phyloP scores from a whole-genome alignment of 768 basidiomycete genomes.

The Mycena filopes region DNA sequence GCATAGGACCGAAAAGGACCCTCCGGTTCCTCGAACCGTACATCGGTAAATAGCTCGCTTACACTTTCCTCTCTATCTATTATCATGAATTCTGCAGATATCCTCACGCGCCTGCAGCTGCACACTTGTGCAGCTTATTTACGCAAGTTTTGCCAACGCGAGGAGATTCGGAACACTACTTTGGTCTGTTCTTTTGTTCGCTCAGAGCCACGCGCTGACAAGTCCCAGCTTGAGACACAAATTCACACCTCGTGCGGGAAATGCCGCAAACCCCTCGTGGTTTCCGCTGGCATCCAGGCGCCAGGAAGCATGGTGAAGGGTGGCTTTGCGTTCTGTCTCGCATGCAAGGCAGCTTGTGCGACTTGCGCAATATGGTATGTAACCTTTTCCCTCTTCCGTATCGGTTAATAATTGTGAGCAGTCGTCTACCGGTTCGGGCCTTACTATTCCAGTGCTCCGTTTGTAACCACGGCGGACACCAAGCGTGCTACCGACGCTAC shows the following conservation, averaged over 20 bases:
- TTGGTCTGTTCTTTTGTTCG: constrained; percentile 51
- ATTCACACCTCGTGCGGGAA: constrained; percentile 77
- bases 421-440: constrained; percentile 80
- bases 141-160: constrained; percentile 67
- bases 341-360: constrained; percentile 60
- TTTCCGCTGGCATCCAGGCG: constrained; percentile 48
- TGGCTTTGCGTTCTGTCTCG: constrained; percentile 64
- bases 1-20: constrained; percentile 54
- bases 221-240: constrained; percentile 69
- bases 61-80: background rate
- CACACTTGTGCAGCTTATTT: constrained; percentile 79
- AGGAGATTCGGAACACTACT: constrained; percentile 63
- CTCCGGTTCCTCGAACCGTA: constrained; percentile 75
- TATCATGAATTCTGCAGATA: constrained; percentile 53
- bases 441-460: constrained; percentile 80
- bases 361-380: constrained; percentile 81
- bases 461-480: constrained; percentile 86
- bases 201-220: background rate
- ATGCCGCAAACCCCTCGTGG: constrained; percentile 72
- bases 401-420: constrained; percentile 40
- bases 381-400: background rate
- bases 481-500: constrained; percentile 77
- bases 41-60: constrained; percentile 62
- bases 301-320: constrained; percentile 45
- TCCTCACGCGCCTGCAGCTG: constrained; percentile 69